Conservation (phyloP, 805 yeast genomes). For the Lachancea kluyveri region DNA sequence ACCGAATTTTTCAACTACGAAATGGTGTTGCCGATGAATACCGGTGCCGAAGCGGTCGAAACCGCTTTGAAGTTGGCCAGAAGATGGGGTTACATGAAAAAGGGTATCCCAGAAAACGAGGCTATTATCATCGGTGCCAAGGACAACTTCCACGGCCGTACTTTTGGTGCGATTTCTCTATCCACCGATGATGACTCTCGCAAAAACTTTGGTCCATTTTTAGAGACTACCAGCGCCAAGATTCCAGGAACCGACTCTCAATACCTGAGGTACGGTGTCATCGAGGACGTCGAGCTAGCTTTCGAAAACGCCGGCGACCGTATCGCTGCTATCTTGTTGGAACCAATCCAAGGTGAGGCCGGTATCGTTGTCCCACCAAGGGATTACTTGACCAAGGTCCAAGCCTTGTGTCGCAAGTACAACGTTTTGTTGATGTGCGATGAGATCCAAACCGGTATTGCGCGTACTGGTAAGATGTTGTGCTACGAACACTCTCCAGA, state of each 20-base stretch:
- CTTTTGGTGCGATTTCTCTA: constrained; percentile 91
- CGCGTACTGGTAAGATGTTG: constrained; percentile 91
- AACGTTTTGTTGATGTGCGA: constrained; percentile 89
- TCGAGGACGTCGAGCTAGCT: constrained; percentile 82
- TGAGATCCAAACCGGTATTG: constrained; percentile 96
- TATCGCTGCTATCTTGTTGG: constrained; percentile 85
- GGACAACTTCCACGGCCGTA: constrained; percentile 94
- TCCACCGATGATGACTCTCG: constrained; percentile 94
- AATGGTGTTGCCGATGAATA: constrained; percentile 94
- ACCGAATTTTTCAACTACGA: constrained; percentile 89
- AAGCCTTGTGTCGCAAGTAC: constrained; percentile 69
- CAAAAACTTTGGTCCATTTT: constrained; percentile 82
- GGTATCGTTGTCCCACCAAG: constrained; percentile 92
- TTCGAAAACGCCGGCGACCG: constrained; percentile 77
- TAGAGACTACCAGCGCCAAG: constrained; percentile 75
- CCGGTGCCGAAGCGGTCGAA: constrained; percentile 98
- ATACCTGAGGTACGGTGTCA: constrained; percentile 68
- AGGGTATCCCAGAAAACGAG: constrained; percentile 75
- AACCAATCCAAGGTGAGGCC: constrained; percentile 98
- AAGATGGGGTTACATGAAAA: constrained; percentile 92
- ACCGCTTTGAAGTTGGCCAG: constrained; percentile 90
- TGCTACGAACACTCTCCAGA: constrained; percentile 78
- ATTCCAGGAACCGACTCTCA: constrained; percentile 68
- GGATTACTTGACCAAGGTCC: constrained; percentile 70
- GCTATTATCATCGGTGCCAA: constrained; percentile 85